phyloP scores from a whole-genome alignment of 305 asterid species.

The Euphrasia arctica region DNA sequence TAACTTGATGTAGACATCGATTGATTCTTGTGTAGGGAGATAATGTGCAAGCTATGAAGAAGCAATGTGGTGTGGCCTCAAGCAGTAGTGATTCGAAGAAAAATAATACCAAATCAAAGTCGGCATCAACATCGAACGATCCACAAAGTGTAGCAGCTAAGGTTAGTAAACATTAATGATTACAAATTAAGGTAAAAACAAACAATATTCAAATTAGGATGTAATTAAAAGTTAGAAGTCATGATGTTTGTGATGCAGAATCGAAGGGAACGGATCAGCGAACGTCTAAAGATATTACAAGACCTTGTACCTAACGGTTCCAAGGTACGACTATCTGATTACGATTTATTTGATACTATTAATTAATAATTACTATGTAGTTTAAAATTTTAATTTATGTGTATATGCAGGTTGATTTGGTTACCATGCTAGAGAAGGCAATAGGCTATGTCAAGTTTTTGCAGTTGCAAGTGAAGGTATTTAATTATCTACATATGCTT shows the following conservation, averaged over 20 bases:
- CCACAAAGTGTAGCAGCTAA: constrained; percentile 93
- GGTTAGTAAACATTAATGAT: constrained; percentile 32
- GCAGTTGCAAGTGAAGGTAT: constrained; percentile 86
- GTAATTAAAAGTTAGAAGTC: background rate
- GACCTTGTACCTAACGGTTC: constrained; percentile 94
- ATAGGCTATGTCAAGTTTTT: constrained; percentile 90
- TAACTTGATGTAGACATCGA: background rate
- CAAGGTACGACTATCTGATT: constrained; percentile 43
- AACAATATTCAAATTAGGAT: background rate
- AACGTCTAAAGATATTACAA: constrained; percentile 73
- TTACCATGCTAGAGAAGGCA: constrained; percentile 95
- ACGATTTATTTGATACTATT: background rate
- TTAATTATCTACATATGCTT: background rate
- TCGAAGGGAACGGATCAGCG: constrained; percentile 85
- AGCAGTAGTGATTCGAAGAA: constrained; percentile 36
- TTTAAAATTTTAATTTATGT: background rate
- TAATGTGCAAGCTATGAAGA: constrained; percentile 53
- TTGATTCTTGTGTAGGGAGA: constrained; percentile 44
- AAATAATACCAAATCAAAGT: constrained; percentile 34
- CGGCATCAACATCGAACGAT: constrained; percentile 50
- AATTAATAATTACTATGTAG: background rate
- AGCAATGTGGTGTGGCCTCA: constrained; percentile 50
- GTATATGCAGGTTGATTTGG: constrained; percentile 78
- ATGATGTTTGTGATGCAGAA: constrained; percentile 45
- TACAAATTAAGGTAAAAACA: constrained; percentile 12